Conservation (phyloP, 73 alveolate species). For the Paramecium sonneborni region DNA sequence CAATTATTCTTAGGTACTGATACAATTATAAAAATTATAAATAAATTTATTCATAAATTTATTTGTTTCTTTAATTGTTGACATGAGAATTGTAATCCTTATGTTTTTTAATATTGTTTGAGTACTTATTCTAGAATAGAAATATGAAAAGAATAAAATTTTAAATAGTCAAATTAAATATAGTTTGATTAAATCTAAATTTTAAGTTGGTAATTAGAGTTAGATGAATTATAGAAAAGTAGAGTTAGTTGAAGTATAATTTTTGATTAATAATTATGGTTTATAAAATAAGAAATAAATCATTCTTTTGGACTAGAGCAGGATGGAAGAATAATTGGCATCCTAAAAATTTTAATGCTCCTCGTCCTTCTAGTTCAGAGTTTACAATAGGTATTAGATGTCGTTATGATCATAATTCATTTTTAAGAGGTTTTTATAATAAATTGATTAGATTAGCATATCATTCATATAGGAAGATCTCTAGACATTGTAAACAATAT, state of each 20-base stretch:
- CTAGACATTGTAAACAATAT: conserved; percentile 68
- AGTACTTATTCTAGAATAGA: no score
- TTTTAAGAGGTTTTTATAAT: conserved; percentile 54
- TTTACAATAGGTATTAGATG: conserved; percentile 67
- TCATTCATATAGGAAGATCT: conserved; percentile 64
- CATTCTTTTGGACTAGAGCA: conserved; percentile 70
- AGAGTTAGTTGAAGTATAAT: neutral
- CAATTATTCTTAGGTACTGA: no score
- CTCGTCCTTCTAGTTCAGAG: conserved; percentile 66
- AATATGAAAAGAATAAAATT: no score
- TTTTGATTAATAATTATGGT: conserved; percentile 44
- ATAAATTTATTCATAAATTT: no score
- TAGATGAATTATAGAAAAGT: neutral
- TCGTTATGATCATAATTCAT: conserved; percentile 64
- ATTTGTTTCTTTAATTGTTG: no score
- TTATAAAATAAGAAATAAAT: conserved; percentile 66
- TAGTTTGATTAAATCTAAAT: no score
- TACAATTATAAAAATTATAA: no score
- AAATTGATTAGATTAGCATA: neutral
- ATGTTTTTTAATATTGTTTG: no score
- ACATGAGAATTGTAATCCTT: no score
- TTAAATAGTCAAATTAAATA: no score
- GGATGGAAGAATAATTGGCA: conserved; percentile 73
- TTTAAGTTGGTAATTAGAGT: no score
- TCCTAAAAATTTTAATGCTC: conserved; percentile 71